A percentile compares a stretch with the other conserved stretches of the same genome.
Conservation (phyloP, 176 grass and related monocot genomes). For the Triticum timopheevii region DNA sequence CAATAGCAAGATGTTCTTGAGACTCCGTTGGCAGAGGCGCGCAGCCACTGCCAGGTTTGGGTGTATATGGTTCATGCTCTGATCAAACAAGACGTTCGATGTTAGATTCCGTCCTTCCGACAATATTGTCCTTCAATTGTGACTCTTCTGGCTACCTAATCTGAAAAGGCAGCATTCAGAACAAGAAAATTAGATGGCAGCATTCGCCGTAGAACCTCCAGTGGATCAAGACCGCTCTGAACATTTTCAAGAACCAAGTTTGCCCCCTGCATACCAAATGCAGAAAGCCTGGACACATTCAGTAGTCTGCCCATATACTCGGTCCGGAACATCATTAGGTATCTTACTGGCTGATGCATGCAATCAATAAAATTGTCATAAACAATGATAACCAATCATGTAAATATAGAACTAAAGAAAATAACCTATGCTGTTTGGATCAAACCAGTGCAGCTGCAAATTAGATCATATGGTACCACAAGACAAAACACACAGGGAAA, state of each 20-base stretch:
- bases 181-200: not conserved
- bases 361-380: too few relatives aligned
- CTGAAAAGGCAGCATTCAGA: not conserved
- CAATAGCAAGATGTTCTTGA: constrained; percentile 64
- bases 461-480: too few relatives aligned
- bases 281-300: constrained; percentile 56
- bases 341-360: too few relatives aligned
- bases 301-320: constrained; percentile 68
- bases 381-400: too few relatives aligned
- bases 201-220: constrained; percentile 33
- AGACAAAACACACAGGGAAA: too few relatives aligned
- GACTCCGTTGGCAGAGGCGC: not conserved
- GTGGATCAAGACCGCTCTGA: not conserved
- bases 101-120: constrained; percentile 26
- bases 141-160: not conserved
- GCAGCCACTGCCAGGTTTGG: not conserved
- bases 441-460: too few relatives aligned
- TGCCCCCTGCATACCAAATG: constrained; percentile 65
- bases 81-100: constrained; percentile 65
- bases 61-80: constrained; percentile 53
- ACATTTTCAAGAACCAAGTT: constrained; percentile 49
- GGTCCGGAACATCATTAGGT: constrained; percentile 45
- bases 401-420: too few relatives aligned
- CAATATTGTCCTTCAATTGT: constrained; percentile 19
- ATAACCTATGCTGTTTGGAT: too few relatives aligned